A percentile compares a stretch with the other conserved stretches of the same genome.
These are phyloP conservation scores for Pseudonitzschia delicatissima DNA, from an alignment of 108 stramenopile species.

Conservation along the genomic window DNA sequence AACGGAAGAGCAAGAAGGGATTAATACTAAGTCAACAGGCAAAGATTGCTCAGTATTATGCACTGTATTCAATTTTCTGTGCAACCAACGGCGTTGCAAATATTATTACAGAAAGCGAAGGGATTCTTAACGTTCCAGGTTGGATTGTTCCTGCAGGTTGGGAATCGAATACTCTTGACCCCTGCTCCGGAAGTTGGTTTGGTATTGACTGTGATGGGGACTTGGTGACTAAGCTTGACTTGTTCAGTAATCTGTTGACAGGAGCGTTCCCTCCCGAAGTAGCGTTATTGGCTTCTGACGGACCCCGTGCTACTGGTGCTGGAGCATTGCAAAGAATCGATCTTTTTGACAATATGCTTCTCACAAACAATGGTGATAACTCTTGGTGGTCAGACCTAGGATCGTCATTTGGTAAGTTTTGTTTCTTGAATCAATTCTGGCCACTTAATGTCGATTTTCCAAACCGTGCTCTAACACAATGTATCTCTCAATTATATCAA, in stretches of 20 bases:
- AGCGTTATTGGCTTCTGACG: constrained; percentile 26
- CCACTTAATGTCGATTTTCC: neutral
- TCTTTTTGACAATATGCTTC: constrained; percentile 24
- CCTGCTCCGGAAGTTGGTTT: constrained; percentile 27
- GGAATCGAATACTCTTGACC: constrained; percentile 17
- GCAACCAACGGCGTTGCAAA: constrained; percentile 24
- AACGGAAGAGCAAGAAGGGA: constrained; percentile 16
- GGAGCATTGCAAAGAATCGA: constrained; percentile 33
- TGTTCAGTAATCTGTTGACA: constrained; percentile 29
- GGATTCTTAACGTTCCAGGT: constrained; percentile 11
- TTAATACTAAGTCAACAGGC: constrained; percentile 1
- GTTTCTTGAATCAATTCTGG: neutral
- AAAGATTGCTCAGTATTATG: constrained; percentile 32
- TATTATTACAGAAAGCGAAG: constrained; percentile 18
- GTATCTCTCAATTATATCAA: neutral
- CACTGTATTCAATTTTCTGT: constrained; percentile 23
- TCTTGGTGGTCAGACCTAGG: constrained; percentile 28
- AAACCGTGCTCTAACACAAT: neutral
- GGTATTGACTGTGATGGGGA: constrained; percentile 27
- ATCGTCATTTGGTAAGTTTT: constrained; percentile 25
- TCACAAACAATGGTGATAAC: constrained; percentile 32
- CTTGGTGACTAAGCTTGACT: constrained; percentile 26
- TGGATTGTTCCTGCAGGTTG: constrained; percentile 21
- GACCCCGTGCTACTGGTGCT: constrained; percentile 30
- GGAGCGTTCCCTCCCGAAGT: constrained; percentile 35